Evolutionary conservation across 2,329 filamentous ascomycete species (phyloP).

Genomic region (Trichoderma polysporum): DNA sequence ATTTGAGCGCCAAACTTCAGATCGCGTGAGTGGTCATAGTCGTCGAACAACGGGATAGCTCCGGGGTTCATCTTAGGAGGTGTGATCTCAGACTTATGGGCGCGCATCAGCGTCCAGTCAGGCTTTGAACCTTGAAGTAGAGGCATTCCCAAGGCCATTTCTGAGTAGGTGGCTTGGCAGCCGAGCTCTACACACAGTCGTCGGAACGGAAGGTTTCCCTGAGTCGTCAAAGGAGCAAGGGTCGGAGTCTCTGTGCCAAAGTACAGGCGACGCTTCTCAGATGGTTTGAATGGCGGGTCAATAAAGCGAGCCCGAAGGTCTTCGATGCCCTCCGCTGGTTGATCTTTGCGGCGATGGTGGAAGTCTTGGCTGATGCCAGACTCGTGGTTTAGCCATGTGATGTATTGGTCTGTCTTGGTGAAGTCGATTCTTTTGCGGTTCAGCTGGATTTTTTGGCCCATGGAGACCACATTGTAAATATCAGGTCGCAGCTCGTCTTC

Average conservation of each 20-base stretch:
- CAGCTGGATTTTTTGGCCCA: conserved; percentile 70
- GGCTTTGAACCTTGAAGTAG: conserved; percentile 84
- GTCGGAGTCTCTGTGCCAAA: conserved; percentile 92
- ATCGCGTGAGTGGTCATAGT: conserved; percentile 80
- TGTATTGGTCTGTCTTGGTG: conserved; percentile 72
- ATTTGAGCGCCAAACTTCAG: conserved; percentile 91
- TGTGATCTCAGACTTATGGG: conserved; percentile 76
- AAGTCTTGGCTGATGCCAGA: conserved; percentile 40
- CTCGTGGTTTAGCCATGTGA: conserved; percentile 73
- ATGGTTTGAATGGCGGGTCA: conserved; percentile 85
- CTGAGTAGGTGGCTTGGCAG: conserved; percentile 91
- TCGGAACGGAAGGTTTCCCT: conserved; percentile 93
- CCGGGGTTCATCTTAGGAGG: conserved; percentile 66
- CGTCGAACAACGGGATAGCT: conserved; percentile 57
- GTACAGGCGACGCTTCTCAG: conserved; percentile 91
- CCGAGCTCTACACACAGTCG: conserved; percentile 86
- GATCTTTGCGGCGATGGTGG: conserved; percentile 44
- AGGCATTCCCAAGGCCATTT: conserved; percentile 94
- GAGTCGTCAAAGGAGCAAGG: conserved; percentile 91
- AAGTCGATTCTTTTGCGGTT: conserved; percentile 70
- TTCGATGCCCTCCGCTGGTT: conserved; percentile 48
- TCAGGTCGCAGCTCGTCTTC: conserved; percentile 56
- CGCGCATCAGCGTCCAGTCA: conserved; percentile 94
- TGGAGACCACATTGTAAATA: conserved; percentile 72
- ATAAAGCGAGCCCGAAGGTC: conserved; percentile 77